A percentile compares a stretch with the other conserved stretches of the same genome.
Evolutionary conservation across 345 rosid genomes (phyloP).

Genomic region (Euphorbia lathyris): DNA sequence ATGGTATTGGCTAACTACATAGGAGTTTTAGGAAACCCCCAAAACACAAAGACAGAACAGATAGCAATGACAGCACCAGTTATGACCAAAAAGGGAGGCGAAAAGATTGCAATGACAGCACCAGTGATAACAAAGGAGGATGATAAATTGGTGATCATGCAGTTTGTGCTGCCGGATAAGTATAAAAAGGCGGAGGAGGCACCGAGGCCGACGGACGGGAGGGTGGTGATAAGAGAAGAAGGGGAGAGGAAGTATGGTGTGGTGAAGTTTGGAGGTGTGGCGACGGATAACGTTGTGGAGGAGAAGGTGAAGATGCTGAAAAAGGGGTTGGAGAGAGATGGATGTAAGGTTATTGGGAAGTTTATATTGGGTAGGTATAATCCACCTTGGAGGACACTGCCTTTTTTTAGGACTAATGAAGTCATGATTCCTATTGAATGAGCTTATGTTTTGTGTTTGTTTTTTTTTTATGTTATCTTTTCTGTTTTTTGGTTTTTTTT

Average conservation of each 20-base stretch:
- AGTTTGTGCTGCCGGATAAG: constrained; percentile 67
- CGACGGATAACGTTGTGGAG: constrained; percentile 57
- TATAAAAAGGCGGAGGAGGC: constrained; percentile 75
- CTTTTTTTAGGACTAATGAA: constrained; percentile 72
- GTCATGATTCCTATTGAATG: constrained; percentile 73
- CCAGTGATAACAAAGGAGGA: constrained; percentile 68
- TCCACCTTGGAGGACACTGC: constrained; percentile 79
- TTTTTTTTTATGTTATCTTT: no score
- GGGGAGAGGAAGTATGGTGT: constrained; percentile 72
- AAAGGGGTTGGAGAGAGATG: constrained; percentile 64
- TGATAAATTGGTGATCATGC: constrained; percentile 65
- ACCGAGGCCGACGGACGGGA: constrained; percentile 82
- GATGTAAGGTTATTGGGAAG: constrained; percentile 60
- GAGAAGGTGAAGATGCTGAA: constrained; percentile 67
- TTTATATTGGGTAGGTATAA: constrained; percentile 73
- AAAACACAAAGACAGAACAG: constrained; percentile 70
- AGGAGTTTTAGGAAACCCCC: constrained; percentile 75
- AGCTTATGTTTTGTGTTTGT: constrained; percentile 4
- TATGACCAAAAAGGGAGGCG: constrained; percentile 48
- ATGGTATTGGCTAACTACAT: constrained; percentile 69
- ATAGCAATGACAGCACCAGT: constrained; percentile 87
- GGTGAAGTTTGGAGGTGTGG: constrained; percentile 63
- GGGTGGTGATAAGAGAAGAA: constrained; percentile 68
- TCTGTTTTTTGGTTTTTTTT: no score
- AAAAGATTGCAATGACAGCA: constrained; percentile 81